Percentiles rank a stretch among this genome's conserved stretches.
Evolutionary conservation across 306 rosid species (phyloP).

Genomic region (Cotoneaster glaucophyllus): DNA sequence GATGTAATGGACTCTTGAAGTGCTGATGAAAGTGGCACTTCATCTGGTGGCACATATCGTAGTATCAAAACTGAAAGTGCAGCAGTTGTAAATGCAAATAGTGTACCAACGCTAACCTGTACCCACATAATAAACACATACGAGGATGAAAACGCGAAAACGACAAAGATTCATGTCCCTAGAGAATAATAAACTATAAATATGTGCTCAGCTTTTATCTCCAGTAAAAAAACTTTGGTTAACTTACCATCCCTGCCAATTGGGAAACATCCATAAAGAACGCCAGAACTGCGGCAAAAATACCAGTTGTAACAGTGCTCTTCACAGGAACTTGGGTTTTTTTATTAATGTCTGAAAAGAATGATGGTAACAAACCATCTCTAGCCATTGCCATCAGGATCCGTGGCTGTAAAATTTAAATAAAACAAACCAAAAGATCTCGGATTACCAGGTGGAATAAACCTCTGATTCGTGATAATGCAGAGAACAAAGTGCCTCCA

Average conservation of each 20-base stretch:
- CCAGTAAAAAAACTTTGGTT: constrained; percentile 1
- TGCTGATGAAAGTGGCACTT: constrained; percentile 44
- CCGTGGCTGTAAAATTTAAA: constrained; percentile 45
- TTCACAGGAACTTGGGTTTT: constrained; percentile 40
- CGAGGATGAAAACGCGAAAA: not conserved
- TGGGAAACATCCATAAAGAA: constrained; percentile 78
- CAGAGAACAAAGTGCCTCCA: not conserved
- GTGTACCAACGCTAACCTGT: constrained; percentile 72
- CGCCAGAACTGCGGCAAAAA: constrained; percentile 64
- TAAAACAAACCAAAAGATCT: not conserved
- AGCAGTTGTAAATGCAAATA: constrained; percentile 61
- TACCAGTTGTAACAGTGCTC: constrained; percentile 59
- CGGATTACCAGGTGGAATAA: constrained; percentile 11
- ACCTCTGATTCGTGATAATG: not conserved
- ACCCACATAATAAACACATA: constrained; percentile 4
- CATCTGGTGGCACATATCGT: constrained; percentile 70
- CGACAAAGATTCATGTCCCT: not conserved
- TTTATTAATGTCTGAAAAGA: constrained; percentile 41
- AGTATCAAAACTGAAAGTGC: constrained; percentile 69
- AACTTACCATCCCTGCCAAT: constrained; percentile 70
- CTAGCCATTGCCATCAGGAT: constrained; percentile 58
- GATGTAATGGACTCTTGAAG: constrained; percentile 37
- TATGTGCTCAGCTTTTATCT: not conserved
- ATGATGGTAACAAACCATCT: constrained; percentile 45
- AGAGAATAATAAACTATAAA: not conserved